Conservation (phyloP, 768 basidiomycete genomes). For the Naganishia onofrii region DNA sequence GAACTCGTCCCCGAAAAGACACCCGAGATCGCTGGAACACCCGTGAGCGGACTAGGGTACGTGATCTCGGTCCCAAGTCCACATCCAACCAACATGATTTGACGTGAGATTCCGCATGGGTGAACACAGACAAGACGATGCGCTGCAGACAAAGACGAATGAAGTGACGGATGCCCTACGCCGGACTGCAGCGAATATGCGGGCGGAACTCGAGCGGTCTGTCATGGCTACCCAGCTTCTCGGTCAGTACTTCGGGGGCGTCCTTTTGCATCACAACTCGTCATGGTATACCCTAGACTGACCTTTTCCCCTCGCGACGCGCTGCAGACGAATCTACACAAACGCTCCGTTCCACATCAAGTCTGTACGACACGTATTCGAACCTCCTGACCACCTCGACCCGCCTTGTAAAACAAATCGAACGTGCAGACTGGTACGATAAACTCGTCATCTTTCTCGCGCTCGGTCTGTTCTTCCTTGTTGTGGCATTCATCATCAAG, state of each 20-base stretch:
- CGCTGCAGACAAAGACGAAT: slow-evolving; percentile 80
- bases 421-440: slow-evolving; percentile 89
- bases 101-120: slow-evolving; percentile 3
- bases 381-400: slow-evolving; percentile 73
- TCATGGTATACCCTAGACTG: too few species aligned
- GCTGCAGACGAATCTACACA: slow-evolving; percentile 70
- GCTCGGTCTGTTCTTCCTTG: slow-evolving; percentile 76
- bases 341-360: slow-evolving; percentile 69
- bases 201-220: slow-evolving; percentile 84
- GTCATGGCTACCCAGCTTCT: slow-evolving; percentile 82
- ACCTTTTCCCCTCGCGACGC: background rate
- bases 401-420: slow-evolving; percentile 78
- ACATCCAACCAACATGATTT: too few species aligned
- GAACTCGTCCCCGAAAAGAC: slow-evolving; percentile 65
- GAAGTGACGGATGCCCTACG: slow-evolving; percentile 84
- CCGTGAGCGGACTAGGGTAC: background rate
- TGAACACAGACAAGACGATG: slow-evolving; percentile 61
- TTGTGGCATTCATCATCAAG: slow-evolving; percentile 82
- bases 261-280: too few species aligned
- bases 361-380: slow-evolving; percentile 70
- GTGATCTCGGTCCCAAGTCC: too few species aligned
- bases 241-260: slow-evolving; percentile 57
- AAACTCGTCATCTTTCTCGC: slow-evolving; percentile 77
- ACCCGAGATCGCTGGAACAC: slow-evolving; percentile 33
- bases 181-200: slow-evolving; percentile 80